Evolutionary conservation across 495 filamentous ascomycete species (phyloP).

Genomic region (Tuber aestivum): DNA sequence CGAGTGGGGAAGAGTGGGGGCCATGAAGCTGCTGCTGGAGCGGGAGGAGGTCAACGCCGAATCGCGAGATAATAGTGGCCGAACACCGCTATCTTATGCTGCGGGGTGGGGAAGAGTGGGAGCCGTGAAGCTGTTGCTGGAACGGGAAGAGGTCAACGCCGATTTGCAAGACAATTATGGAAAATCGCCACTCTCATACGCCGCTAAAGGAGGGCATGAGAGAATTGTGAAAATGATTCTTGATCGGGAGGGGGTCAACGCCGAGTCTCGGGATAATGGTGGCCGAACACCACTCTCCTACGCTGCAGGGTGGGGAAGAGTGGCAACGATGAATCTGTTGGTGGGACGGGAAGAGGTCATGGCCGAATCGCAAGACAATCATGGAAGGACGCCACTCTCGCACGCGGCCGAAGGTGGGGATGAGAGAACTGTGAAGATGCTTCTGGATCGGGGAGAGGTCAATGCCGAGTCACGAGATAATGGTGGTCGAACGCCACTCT

Average conservation of each 20-base stretch:
- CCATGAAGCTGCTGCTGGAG: slow-evolving; percentile 32
- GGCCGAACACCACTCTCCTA: slow-evolving; percentile 20
- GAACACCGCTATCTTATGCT: slow-evolving; percentile 40
- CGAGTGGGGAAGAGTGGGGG: slow-evolving; percentile 28
- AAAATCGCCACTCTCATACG: slow-evolving; percentile 45
- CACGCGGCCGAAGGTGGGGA: slow-evolving; percentile 37
- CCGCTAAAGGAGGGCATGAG: slow-evolving; percentile 44
- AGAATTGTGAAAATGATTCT: slow-evolving; percentile 35
- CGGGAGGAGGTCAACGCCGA: slow-evolving; percentile 14
- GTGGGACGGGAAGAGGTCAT: slow-evolving; percentile 22
- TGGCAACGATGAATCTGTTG: slow-evolving; percentile 37
- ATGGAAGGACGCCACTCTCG: slow-evolving; percentile 32
- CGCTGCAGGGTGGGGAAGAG: slow-evolving; percentile 40
- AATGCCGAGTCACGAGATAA: slow-evolving; percentile 26
- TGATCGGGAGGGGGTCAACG: neutral
- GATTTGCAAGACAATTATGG: slow-evolving; percentile 27
- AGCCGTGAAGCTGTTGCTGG: slow-evolving; percentile 36
- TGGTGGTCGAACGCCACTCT: slow-evolving; percentile 43
- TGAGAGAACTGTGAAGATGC: slow-evolving; percentile 27
- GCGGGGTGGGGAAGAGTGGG: slow-evolving; percentile 32
- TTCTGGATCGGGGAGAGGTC: slow-evolving; percentile 30
- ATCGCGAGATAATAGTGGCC: slow-evolving; percentile 11
- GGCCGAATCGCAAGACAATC: neutral
- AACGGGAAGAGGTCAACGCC: slow-evolving; percentile 18
- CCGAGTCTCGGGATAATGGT: neutral